Conservation (phyloP, 805 yeast genomes). For the Babjeviella inositovora region DNA sequence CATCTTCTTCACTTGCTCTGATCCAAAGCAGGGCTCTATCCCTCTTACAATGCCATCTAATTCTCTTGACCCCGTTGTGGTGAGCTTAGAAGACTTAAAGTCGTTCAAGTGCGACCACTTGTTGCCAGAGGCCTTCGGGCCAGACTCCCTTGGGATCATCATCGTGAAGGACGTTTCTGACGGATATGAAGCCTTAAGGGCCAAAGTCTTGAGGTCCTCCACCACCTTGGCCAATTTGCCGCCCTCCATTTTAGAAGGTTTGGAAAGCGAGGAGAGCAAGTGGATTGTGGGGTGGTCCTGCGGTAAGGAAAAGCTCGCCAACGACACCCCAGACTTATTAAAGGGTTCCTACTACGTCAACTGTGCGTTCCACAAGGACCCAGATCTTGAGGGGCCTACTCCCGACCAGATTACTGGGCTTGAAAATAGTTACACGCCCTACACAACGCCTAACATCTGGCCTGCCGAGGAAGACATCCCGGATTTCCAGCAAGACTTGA, state of each 20-base stretch:
- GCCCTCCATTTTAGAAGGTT: conserved; percentile 10
- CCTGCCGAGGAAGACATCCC: conserved; percentile 18
- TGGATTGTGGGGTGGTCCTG: conserved; percentile 50
- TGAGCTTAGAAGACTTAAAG: conserved; percentile 12
- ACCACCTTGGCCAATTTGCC: conserved; percentile 23
- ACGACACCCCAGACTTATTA: conserved; percentile 25
- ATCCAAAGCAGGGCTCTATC: too few species aligned
- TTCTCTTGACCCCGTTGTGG: conserved; percentile 10
- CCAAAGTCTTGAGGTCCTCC: conserved; percentile 22
- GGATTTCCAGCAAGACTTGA: conserved; percentile 17
- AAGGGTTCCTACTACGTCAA: conserved; percentile 46
- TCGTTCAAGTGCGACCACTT: conserved; percentile 12
- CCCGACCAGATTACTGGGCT: conserved; percentile 12
- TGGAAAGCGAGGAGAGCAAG: conserved; percentile 30
- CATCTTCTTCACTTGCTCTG: too few species aligned
- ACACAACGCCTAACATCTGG: conserved; percentile 37
- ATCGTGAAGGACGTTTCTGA: conserved; percentile 25
- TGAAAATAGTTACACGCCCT: conserved; percentile 18
- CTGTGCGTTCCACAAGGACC: conserved; percentile 34
- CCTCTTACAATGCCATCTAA: too few species aligned
- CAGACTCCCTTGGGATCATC: conserved; percentile 36
- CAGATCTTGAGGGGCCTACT: conserved; percentile 27
- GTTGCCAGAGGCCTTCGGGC: conserved; percentile 33
- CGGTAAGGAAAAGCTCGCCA: conserved; percentile 32
- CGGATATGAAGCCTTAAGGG: conserved; percentile 17